These are phyloP conservation scores for Odontarrhena argentea DNA, from an alignment of 345 rosid genomes.

Conservation along the genomic window DNA sequence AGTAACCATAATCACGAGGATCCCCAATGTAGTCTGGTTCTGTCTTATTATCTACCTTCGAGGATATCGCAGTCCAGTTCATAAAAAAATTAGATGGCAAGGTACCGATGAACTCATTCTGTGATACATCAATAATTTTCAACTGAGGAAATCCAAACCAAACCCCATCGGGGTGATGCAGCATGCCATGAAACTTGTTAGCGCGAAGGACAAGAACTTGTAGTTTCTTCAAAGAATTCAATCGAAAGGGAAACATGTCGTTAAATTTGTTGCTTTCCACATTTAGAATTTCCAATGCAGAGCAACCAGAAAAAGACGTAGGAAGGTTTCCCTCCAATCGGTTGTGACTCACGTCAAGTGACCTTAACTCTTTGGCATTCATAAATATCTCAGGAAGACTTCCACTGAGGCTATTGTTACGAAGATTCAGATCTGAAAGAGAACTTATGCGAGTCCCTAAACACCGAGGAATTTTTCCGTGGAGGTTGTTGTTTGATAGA, in stretches of 20 bases:
- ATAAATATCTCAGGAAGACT: background rate
- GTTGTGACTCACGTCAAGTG: background rate
- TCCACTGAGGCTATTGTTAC: background rate
- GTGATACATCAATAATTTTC: no score
- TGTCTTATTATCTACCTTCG: no score
- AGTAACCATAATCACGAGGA: background rate
- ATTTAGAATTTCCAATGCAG: background rate
- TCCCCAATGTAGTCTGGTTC: background rate
- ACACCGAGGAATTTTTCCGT: background rate
- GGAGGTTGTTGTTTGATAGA: constrained; percentile 2
- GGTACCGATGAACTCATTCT: no score
- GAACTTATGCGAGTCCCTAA: background rate
- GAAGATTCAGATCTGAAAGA: background rate
- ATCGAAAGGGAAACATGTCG: background rate
- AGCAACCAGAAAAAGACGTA: background rate
- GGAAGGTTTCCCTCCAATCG: background rate
- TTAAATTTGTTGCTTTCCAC: background rate
- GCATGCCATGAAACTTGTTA: no score
- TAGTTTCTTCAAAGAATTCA: background rate
- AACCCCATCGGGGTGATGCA: no score
- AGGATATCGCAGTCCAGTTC: no score
- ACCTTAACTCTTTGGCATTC: background rate
- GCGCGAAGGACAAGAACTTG: background rate
- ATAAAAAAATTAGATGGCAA: no score
- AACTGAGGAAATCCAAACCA: no score